Conservation (phyloP, 2,329 filamentous ascomycete genomes). For the Grosmannia penicillata region DNA sequence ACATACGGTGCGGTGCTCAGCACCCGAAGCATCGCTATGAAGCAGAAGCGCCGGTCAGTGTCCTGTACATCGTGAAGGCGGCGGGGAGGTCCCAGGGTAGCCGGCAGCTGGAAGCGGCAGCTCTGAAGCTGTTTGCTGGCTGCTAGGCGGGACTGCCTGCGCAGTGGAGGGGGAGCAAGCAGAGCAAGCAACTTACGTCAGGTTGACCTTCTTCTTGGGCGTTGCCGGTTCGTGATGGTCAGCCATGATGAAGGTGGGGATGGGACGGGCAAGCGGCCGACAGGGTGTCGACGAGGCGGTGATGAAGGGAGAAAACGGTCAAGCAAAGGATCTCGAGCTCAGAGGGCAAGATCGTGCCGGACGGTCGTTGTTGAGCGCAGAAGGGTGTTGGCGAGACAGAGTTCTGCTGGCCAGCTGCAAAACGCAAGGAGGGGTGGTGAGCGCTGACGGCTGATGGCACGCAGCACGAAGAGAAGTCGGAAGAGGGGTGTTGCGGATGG, state of each 20-base stretch:
- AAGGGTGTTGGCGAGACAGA: no score
- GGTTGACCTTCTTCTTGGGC: slow-evolving; percentile 50
- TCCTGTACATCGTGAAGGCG: slow-evolving; percentile 18
- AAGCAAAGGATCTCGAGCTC: not conserved
- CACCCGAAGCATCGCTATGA: slow-evolving; percentile 71
- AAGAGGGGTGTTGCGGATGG: not conserved
- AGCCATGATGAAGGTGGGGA: slow-evolving; percentile 44
- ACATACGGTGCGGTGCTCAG: slow-evolving; percentile 70
- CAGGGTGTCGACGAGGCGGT: not conserved
- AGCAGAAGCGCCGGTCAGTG: slow-evolving; percentile 8
- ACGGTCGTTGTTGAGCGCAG: no score
- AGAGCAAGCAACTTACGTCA: slow-evolving; percentile 44
- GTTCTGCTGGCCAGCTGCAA: no score
- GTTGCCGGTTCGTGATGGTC: slow-evolving; percentile 26
- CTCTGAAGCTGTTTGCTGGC: no score
- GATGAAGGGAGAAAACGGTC: not conserved
- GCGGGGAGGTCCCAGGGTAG: no score
- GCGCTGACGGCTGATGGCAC: no score
- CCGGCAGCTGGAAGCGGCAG: no score
- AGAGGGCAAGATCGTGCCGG: no score
- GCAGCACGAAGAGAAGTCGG: not conserved
- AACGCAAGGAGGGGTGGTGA: no score
- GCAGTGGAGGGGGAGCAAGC: not conserved
- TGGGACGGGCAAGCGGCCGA: not conserved
- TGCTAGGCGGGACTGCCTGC: not conserved